A percentile compares a stretch with the other conserved stretches of the same genome.
Conservation (phyloP, 306 rosid species). For the Purshia tridentata region DNA sequence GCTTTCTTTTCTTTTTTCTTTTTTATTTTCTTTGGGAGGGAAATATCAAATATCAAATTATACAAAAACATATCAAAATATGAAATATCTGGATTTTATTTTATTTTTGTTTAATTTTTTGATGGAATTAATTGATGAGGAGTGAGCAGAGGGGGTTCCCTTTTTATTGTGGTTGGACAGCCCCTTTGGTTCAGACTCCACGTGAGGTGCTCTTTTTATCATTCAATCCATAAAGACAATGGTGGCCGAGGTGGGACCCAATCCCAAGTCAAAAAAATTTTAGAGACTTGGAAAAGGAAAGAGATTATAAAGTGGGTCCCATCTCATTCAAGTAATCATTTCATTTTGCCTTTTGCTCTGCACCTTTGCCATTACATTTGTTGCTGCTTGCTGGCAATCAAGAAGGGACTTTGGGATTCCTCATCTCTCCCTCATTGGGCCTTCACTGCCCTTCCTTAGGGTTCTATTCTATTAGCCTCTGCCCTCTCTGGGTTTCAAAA, state of each 20-base stretch:
- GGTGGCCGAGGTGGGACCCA: slow-evolving; percentile 88
- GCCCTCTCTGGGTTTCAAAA: neutral
- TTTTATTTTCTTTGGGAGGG: neutral
- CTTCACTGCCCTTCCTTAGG: neutral
- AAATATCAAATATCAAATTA: neutral
- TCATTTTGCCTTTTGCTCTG: slow-evolving; percentile 61
- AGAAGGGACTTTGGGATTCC: slow-evolving; percentile 60
- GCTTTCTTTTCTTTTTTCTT: neutral
- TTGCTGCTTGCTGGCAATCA: neutral
- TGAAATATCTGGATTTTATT: slow-evolving; percentile 15
- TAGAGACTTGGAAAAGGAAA: slow-evolving; percentile 69
- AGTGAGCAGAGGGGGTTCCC: slow-evolving; percentile 18
- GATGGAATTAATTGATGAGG: neutral
- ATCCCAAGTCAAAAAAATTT: slow-evolving; percentile 74
- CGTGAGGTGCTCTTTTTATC: slow-evolving; percentile 99
- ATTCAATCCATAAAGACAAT: slow-evolving; percentile 92
- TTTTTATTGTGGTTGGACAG: slow-evolving; percentile 89
- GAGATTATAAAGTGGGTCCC: slow-evolving; percentile 65
- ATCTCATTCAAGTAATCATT: slow-evolving; percentile 78
- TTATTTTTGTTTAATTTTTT: no score
- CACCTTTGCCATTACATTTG: slow-evolving; percentile 40
- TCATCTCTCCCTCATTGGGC: slow-evolving; percentile 8
- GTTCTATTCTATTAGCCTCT: no score
- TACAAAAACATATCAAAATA: no score
- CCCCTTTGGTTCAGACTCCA: slow-evolving; percentile 93